Evolutionary conservation across 352 stramenopile genomes (phyloP).

Genomic region (Phytophthora lateralis): DNA sequence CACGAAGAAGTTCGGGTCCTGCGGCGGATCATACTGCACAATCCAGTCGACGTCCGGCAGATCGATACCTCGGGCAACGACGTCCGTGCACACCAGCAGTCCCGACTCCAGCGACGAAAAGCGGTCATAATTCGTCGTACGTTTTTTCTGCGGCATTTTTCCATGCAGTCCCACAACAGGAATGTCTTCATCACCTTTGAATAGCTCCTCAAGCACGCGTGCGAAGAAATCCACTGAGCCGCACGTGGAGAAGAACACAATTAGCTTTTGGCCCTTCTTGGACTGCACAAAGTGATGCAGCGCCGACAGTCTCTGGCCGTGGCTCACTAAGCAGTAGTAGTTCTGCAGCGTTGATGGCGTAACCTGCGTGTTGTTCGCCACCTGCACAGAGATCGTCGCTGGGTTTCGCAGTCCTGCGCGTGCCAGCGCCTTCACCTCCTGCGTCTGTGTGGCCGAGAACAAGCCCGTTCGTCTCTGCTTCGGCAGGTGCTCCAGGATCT

Average conservation of each 20-base stretch:
- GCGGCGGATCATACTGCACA: conserved; percentile 97
- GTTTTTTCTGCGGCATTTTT: conserved; percentile 94
- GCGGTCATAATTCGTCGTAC: conserved; percentile 77
- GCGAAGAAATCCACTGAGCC: conserved; percentile 99
- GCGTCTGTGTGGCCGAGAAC: conserved; percentile 92
- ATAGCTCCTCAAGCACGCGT: conserved; percentile 85
- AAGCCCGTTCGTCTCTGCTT: conserved; percentile 97
- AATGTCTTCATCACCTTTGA: conserved; percentile 41
- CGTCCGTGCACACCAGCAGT: conserved; percentile 98
- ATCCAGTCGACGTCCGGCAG: conserved; percentile 99
- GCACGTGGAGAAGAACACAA: conserved; percentile 99
- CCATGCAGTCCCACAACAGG: conserved; percentile 90
- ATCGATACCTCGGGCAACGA: conserved; percentile 98
- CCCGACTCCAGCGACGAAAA: conserved; percentile 67
- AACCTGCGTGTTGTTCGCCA: conserved; percentile 87
- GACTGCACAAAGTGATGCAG: conserved; percentile 93
- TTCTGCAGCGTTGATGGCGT: conserved; percentile 89
- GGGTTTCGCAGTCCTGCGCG: conserved; percentile 98
- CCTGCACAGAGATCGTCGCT: conserved; percentile 96
- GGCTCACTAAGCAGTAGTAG: conserved; percentile 94
- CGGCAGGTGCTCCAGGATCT: conserved; percentile 95
- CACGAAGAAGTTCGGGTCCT: conserved; percentile 99
- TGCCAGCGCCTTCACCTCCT: conserved; percentile 96
- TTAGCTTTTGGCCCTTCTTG: conserved; percentile 91
- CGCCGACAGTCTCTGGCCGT: conserved; percentile 94